Evolutionary conservation across 2,329 filamentous ascomycete species (phyloP), one percentile per base, ranked within the genome.

Genomic region (Orbilia brochopaga): DNA sequence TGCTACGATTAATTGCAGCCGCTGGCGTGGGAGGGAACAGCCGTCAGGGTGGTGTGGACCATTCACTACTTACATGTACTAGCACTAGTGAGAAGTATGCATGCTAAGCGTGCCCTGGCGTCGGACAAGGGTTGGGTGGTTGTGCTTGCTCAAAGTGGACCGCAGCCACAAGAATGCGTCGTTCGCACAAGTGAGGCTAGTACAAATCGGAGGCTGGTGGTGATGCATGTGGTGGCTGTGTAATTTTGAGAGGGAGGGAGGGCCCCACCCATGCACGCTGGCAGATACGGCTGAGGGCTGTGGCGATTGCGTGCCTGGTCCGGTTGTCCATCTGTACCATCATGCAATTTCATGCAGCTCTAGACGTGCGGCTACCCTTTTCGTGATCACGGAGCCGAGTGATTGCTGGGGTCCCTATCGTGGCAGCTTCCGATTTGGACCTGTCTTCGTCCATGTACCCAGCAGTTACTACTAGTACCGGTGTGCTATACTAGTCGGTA

Each of bases 131-230:
- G n/a, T n/a, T n/a, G n/a, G n/a, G n/a, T n/a, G 48, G 51, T 19
- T 23, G 40, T 62, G 59, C 54, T 42, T 23, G 19, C 19, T 21
- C 19, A 23, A 23, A 21, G 44, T 48, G 44, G 44, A 48, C 44
- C 44, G 44, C 63, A 72, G 67, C 67, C 67, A 72, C 67, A 64
- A 37, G 23, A 46, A 72, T 72, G 67, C 60, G 60, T n/a, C 60
- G 30, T 52, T 65, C 59, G 52, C 67, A 61, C 55, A 65, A 72
- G 2, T 72, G 67, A 72, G 67, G 67, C 67, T 72, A 72, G 58
- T 70, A 70, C 52, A 24, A 30, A 51, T 57, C 42, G n/a, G 59
- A 70, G 59, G 54, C 59, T 64, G 60, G 66, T 70, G 30, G 23
- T 50, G 52, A 40, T 56, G 54, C 30, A 30, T 50, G 59, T 72